A percentile compares a stretch with the other conserved stretches of the same genome.
These are phyloP conservation scores for Alternaria dauci DNA, from an alignment of 2,329 filamentous ascomycete genomes.

Conservation along the genomic window DNA sequence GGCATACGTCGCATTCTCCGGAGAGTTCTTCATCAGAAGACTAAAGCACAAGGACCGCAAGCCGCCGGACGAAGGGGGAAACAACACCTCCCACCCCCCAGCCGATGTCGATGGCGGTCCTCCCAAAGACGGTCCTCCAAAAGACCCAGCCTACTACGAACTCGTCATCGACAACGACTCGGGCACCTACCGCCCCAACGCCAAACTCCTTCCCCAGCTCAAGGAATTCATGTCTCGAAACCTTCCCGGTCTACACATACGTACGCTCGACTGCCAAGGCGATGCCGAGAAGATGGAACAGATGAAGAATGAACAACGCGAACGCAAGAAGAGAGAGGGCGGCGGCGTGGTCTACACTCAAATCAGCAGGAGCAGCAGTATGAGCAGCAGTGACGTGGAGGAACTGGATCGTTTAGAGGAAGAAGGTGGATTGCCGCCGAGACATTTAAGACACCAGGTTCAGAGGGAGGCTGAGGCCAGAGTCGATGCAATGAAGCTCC, in stretches of 20 bases:
- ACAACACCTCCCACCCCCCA: slow-evolving; percentile 60
- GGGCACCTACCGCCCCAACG: slow-evolving; percentile 90
- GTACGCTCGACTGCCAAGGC: slow-evolving; percentile 74
- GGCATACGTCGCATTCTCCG: slow-evolving; percentile 89
- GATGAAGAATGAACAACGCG: slow-evolving; percentile 79
- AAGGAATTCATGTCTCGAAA: slow-evolving; percentile 74
- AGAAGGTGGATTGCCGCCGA: slow-evolving; percentile 29
- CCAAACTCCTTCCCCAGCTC: slow-evolving; percentile 74
- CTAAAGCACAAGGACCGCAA: slow-evolving; percentile 61
- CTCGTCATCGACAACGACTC: slow-evolving; percentile 95
- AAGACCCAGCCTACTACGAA: slow-evolving; percentile 73
- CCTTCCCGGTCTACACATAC: slow-evolving; percentile 78
- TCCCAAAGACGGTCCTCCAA: slow-evolving; percentile 49
- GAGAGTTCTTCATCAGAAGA: slow-evolving; percentile 89
- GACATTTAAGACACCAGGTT: slow-evolving; percentile 42
- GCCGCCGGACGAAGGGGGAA: slow-evolving; percentile 43
- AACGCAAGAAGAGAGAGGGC: slow-evolving; percentile 73
- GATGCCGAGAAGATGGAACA: slow-evolving; percentile 76
- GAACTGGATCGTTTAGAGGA: slow-evolving; percentile 58
- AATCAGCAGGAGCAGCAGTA: slow-evolving; percentile 54
- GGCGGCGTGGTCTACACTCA: slow-evolving; percentile 64
- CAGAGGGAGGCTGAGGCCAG: slow-evolving; percentile 35
- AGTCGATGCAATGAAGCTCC: slow-evolving; percentile 34
- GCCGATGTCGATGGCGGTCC: slow-evolving; percentile 59
- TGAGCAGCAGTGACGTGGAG: slow-evolving; percentile 66